Conservation (phyloP, 2,329 filamentous ascomycete species). For the Fusarium avenaceum region DNA sequence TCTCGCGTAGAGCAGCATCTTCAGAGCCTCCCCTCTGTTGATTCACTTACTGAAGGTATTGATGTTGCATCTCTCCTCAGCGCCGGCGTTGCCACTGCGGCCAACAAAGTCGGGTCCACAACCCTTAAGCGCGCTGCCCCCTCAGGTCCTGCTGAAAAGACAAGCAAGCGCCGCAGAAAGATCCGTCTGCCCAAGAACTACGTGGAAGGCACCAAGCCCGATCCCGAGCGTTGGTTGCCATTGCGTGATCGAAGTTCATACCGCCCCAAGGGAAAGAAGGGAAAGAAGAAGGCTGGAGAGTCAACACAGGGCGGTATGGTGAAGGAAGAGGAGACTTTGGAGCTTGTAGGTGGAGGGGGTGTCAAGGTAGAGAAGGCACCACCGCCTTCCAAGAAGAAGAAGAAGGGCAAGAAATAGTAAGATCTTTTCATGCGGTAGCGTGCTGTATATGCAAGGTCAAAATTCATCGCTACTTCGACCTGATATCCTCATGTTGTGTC, state of each 20-base stretch:
- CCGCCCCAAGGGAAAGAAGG: conserved; percentile 91
- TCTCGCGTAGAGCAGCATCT: conserved; percentile 68
- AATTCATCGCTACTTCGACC: not conserved
- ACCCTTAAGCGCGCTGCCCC: conserved; percentile 64
- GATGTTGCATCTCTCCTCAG: conserved; percentile 73
- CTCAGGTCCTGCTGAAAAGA: conserved; percentile 56
- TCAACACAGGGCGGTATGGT: conserved; percentile 88
- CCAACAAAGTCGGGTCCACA: conserved; percentile 53
- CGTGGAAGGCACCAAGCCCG: conserved; percentile 82
- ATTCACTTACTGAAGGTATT: conserved; percentile 71
- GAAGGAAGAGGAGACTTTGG: conserved; percentile 77
- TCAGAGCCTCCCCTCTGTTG: conserved; percentile 70
- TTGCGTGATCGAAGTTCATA: conserved; percentile 90
- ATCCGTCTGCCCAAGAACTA: conserved; percentile 78
- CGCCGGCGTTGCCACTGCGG: conserved; percentile 69
- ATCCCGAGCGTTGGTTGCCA: conserved; percentile 94
- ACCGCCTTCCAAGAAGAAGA: conserved; percentile 63
- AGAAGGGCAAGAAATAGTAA: conserved; percentile 66
- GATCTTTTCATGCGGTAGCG: not conserved
- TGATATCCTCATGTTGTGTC: not conserved
- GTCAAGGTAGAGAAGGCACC: conserved; percentile 74
- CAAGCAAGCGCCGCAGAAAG: conserved; percentile 69
- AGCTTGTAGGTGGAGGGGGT: conserved; percentile 73
- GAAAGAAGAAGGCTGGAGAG: conserved; percentile 83
- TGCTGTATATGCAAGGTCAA: conserved; percentile 13